These are phyloP conservation scores for Anthostomella pinea DNA, from an alignment of 2,329 filamentous ascomycete genomes.

Conservation along the genomic window DNA sequence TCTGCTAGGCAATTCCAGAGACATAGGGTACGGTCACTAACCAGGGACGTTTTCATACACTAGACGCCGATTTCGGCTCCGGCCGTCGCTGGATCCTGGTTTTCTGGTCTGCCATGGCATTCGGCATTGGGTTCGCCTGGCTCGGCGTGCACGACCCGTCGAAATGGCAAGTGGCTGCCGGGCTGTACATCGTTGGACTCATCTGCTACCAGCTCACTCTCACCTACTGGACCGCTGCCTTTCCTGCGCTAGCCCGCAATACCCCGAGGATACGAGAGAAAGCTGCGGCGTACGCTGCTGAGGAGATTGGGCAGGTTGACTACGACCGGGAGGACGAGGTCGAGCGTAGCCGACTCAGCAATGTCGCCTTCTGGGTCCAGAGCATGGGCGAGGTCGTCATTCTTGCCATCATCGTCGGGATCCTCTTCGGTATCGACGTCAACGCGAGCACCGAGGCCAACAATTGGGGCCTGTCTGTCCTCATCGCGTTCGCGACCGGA, in stretches of 20 bases:
- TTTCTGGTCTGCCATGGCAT: conserved; percentile 58
- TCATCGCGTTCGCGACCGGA: conserved; percentile 63
- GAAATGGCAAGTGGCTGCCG: conserved; percentile 59
- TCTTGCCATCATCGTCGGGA: conserved; percentile 61
- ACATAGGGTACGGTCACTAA: no score
- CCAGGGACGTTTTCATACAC: no score
- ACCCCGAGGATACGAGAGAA: conserved; percentile 33
- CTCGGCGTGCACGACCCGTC: conserved; percentile 58
- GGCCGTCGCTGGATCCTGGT: conserved; percentile 63
- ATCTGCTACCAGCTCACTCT: conserved; percentile 66
- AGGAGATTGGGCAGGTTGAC: conserved; percentile 54
- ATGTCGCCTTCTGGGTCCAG: conserved; percentile 63
- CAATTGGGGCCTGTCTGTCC: conserved; percentile 63
- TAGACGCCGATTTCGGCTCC: conserved; percentile 63
- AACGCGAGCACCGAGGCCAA: conserved; percentile 58
- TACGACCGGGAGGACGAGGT: conserved; percentile 60
- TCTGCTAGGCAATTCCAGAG: no score
- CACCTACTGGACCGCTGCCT: conserved; percentile 67
- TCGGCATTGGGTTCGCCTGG: conserved; percentile 64
- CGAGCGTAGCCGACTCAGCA: conserved; percentile 62
- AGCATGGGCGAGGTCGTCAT: conserved; percentile 61
- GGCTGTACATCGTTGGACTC: conserved; percentile 63
- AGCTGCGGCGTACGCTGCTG: conserved; percentile 30
- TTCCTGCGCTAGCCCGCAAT: conserved; percentile 39
- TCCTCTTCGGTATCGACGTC: conserved; percentile 60